Base-by-base conservation (phyloP, 2,329 filamentous ascomycete genomes). In the Sphaerulina vaccinii region DNA sequence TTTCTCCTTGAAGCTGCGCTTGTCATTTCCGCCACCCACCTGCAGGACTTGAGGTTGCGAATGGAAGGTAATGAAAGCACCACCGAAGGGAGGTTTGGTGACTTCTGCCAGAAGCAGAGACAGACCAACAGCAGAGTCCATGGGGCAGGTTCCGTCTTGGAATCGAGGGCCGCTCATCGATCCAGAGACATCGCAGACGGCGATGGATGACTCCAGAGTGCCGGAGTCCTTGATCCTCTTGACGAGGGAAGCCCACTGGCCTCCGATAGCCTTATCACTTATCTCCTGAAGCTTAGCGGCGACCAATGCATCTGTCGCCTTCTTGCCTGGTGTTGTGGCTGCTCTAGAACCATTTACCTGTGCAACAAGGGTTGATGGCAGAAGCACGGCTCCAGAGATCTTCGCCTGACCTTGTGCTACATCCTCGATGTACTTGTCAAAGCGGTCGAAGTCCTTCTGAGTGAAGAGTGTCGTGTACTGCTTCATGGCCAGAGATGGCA, bases 231-330 rank as follows among this genome's bases (percentile, higher is more conserved):
- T 77, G 63, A 83, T 75, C 2, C 80, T 75, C 63, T 80, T 70
- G n/a, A 84, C 79, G 0, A 84, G 69, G 0, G 76, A 69, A 7
- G 77, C 78, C 81, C 81, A 84, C 60, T 84, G 80, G 0, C 70
- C 73, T 48, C 80, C 70, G 2, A 73, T 29, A 2, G 76, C 70
- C 47, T 75, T 72, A 22, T 44, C 22, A 19, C 70, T 54, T 1
- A 78, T 63, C 5, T 64, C 52, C 0, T 40, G 37, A 1, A 69
- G 57, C 57, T 71, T 72, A 3, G 55, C 50, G 7, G 65, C 51
- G 4, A 73, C 38, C 8, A 68, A 39, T 3, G 57, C 27, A 4
- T 62, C 59, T 6, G 56, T 27, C 8, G 49, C 43, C 27, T 51
- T 59, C n/a, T 7, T 38, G 33, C 22, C 40, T 46, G 15, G 38